These are phyloP conservation scores for Rhizopogon sp. DNA, from an alignment of 768 basidiomycete species.

Conservation along the genomic window DNA sequence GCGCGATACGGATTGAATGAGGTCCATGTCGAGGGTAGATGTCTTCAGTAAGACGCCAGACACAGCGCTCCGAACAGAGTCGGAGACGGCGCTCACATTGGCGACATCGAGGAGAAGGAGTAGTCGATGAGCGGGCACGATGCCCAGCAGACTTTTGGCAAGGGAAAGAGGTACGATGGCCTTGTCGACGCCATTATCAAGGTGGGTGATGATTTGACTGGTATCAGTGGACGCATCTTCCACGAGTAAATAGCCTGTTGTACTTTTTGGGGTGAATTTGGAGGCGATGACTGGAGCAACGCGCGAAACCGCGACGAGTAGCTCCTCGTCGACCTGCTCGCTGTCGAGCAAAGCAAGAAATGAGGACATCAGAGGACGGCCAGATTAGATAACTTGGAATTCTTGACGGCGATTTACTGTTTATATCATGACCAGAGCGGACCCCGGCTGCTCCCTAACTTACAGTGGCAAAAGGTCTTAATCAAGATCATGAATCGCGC, in stretches of 20 bases:
- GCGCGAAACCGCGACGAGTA: conserved; percentile 59
- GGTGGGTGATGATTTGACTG: conserved; percentile 56
- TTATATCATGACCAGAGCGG: too few relatives aligned
- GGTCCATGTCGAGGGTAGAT: conserved; percentile 52
- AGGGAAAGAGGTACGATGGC: conserved; percentile 68
- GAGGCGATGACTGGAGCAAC: conserved; percentile 70
- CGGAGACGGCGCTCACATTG: conserved; percentile 69
- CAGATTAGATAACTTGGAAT: too few relatives aligned
- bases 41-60: conserved; percentile 81
- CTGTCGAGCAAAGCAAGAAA: conserved; percentile 60
- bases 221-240: conserved; percentile 42
- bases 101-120: conserved; percentile 72
- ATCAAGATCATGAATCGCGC: too few relatives aligned
- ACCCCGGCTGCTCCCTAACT: too few relatives aligned
- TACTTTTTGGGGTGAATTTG: conserved; percentile 15
- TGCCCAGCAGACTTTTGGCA: conserved; percentile 62
- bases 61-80: conserved; percentile 66
- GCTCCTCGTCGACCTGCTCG: conserved; percentile 33
- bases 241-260: conserved; percentile 48
- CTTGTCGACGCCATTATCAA: conserved; percentile 80
- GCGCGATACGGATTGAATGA: conserved; percentile 70
- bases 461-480: too few relatives aligned
- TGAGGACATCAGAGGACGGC: conserved; percentile 31
- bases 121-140: conserved; percentile 67
- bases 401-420: too few relatives aligned